Evolutionary conservation across 2,329 filamentous ascomycete species (phyloP).

Genomic region (Lomentospora prolificans): DNA sequence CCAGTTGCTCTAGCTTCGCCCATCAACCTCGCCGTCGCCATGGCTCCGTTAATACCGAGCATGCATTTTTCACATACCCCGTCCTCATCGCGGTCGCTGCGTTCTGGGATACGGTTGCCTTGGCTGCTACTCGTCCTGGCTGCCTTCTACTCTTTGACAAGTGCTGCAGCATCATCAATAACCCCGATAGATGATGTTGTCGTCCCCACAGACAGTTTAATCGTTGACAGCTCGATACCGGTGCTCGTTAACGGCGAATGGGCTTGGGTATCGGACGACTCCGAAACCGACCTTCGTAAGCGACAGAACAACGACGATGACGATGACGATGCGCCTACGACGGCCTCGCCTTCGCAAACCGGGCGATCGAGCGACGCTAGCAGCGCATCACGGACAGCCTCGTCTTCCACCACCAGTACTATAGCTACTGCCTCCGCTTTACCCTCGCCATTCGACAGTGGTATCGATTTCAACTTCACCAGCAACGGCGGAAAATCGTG

Average conservation of each 20-base stretch:
- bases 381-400: background rate
- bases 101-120: background rate
- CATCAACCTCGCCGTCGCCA: background rate
- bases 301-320: conserved; percentile 17
- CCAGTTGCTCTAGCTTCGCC: background rate
- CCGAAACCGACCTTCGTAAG: conserved; percentile 14
- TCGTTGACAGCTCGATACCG: conserved; percentile 13
- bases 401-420: conserved; percentile 17
- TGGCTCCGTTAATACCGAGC: background rate
- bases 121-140: background rate
- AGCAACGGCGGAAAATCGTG: conserved; percentile 41
- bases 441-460: conserved; percentile 59
- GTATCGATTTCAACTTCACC: conserved; percentile 52
- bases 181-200: conserved; percentile 3
- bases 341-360: conserved; percentile 10
- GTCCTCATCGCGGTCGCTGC: background rate
- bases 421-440: conserved; percentile 29
- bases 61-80: background rate
- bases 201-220: background rate
- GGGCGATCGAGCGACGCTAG: background rate
- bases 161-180: conserved; percentile 5
- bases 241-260: conserved; percentile 13
- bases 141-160: background rate
- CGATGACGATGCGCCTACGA: conserved; percentile 7
- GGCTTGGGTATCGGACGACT: conserved; percentile 12